Percentiles rank a stretch among this genome's conserved stretches.
Evolutionary conservation across 768 basidiomycete genomes (phyloP).

Genomic region (Lepiota venenata): DNA sequence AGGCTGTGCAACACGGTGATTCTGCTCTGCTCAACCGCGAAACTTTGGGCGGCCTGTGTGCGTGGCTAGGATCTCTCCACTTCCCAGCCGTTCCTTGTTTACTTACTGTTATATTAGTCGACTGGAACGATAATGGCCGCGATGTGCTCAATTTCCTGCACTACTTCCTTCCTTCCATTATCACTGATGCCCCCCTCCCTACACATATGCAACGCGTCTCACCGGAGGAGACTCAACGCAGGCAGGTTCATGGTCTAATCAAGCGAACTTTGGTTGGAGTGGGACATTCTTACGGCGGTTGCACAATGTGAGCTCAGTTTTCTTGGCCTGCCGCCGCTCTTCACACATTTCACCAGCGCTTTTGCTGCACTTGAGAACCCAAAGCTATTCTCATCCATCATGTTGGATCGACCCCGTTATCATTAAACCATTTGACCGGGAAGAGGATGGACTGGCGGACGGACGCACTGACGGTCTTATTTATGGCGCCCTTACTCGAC

Average conservation of each 20-base stretch:
- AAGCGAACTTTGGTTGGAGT: slow-evolving; percentile 59
- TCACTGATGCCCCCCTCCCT: slow-evolving; percentile 37
- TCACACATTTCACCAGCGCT: slow-evolving; percentile 35
- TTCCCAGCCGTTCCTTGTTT: neutral
- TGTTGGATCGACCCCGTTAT: slow-evolving; percentile 84
- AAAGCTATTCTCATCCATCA: slow-evolving; percentile 62
- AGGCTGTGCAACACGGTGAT: slow-evolving; percentile 84
- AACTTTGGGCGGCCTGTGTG: slow-evolving; percentile 20
- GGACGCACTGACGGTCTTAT: slow-evolving; percentile 22
- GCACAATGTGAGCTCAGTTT: slow-evolving; percentile 53
- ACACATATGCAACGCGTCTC: slow-evolving; percentile 51
- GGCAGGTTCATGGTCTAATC: slow-evolving; percentile 45
- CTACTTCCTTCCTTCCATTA: slow-evolving; percentile 55
- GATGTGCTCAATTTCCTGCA: slow-evolving; percentile 77
- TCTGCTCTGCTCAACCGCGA: slow-evolving; percentile 76
- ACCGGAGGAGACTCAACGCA: slow-evolving; percentile 32
- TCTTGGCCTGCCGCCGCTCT: neutral
- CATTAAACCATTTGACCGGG: slow-evolving; percentile 21
- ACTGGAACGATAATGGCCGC: slow-evolving; percentile 75
- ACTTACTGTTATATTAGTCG: slow-evolving; percentile 40
- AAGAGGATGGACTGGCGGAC: slow-evolving; percentile 9
- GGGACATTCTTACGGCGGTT: slow-evolving; percentile 87
- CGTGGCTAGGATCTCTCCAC: neutral
- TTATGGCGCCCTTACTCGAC: slow-evolving; percentile 50
- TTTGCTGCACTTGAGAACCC: slow-evolving; percentile 62